Percentiles rank a stretch among this genome's conserved stretches.
Evolutionary conservation across 2,329 filamentous ascomycete species (phyloP).

Genomic region (Exophiala bonariae): DNA sequence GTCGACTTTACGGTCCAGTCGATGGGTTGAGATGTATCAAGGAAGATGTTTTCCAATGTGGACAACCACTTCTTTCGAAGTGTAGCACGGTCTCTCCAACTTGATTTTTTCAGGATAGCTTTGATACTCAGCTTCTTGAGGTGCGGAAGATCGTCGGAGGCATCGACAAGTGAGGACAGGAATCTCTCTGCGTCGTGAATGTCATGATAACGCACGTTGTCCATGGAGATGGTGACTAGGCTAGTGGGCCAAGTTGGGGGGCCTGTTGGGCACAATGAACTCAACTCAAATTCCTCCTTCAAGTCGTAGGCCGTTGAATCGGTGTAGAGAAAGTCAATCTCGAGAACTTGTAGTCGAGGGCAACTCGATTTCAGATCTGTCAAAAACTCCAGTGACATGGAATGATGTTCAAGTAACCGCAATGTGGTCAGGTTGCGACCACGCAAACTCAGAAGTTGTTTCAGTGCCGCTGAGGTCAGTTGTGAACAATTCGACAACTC

Average conservation of each 20-base stretch:
- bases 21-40: slow-evolving; percentile 22
- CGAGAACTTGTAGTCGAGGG: slow-evolving; percentile 68
- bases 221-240: slow-evolving; percentile 70
- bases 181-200: slow-evolving; percentile 71
- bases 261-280: slow-evolving; percentile 35
- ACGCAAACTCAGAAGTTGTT: slow-evolving; percentile 64
- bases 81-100: slow-evolving; percentile 77
- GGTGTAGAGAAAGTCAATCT: slow-evolving; percentile 78
- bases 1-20: not conserved
- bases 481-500: slow-evolving; percentile 79
- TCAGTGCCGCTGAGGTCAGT: slow-evolving; percentile 66
- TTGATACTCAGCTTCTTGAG: slow-evolving; percentile 72
- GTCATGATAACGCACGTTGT: slow-evolving; percentile 74
- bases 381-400: slow-evolving; percentile 74
- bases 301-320: slow-evolving; percentile 66
- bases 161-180: slow-evolving; percentile 74
- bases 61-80: slow-evolving; percentile 76
- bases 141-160: slow-evolving; percentile 63
- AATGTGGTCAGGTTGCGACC: slow-evolving; percentile 69
- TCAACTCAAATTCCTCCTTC: slow-evolving; percentile 58
- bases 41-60: slow-evolving; percentile 59
- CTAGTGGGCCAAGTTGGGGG: slow-evolving; percentile 75
- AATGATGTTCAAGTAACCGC: slow-evolving; percentile 74
- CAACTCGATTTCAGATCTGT: slow-evolving; percentile 65
- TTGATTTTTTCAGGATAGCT: slow-evolving; percentile 72